phyloP scores from a whole-genome alignment of 768 basidiomycete genomes.

The Inosperma sp. region DNA sequence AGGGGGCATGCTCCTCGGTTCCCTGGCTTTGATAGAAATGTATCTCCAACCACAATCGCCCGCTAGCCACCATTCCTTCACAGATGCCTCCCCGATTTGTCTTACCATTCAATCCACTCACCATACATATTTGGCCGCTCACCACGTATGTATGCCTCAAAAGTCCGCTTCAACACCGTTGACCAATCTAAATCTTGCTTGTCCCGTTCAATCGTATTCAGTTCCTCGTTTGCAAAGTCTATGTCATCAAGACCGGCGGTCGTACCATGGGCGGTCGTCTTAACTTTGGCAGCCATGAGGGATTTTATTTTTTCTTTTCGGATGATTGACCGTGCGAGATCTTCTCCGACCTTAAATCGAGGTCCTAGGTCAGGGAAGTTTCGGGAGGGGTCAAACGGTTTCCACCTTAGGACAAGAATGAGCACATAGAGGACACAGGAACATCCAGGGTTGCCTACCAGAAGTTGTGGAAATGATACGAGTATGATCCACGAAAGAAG shows the following conservation, averaged over 20 bases:
- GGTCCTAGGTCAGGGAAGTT: constrained; percentile 90
- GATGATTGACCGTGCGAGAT: constrained; percentile 47
- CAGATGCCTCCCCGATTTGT: not conserved
- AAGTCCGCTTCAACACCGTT: constrained; percentile 88
- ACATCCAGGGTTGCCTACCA: constrained; percentile 49
- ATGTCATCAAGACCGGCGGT: constrained; percentile 5
- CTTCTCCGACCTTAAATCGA: constrained; percentile 72
- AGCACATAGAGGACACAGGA: not conserved
- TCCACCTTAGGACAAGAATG: constrained; percentile 61
- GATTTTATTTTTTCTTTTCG: constrained; percentile 27
- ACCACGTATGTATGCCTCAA: constrained; percentile 82
- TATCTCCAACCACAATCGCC: not conserved
- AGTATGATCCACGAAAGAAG: constrained; percentile 91
- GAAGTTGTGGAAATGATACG: constrained; percentile 93
- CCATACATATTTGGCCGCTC: constrained; percentile 94
- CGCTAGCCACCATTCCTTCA: not conserved
- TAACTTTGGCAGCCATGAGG: constrained; percentile 18
- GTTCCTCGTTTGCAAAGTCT: constrained; percentile 17
- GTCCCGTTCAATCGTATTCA: constrained; percentile 48
- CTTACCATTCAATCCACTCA: constrained; percentile 52
- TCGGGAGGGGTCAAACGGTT: constrained; percentile 80
- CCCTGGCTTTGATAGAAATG: not conserved
- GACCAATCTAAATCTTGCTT: constrained; percentile 83
- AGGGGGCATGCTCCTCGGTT: not conserved
- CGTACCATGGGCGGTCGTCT: constrained; percentile 12